Evolutionary conservation across 306 rosid species (phyloP), one percentile per base, ranked within the genome.

Genomic region (Vigna hirtella): DNA sequence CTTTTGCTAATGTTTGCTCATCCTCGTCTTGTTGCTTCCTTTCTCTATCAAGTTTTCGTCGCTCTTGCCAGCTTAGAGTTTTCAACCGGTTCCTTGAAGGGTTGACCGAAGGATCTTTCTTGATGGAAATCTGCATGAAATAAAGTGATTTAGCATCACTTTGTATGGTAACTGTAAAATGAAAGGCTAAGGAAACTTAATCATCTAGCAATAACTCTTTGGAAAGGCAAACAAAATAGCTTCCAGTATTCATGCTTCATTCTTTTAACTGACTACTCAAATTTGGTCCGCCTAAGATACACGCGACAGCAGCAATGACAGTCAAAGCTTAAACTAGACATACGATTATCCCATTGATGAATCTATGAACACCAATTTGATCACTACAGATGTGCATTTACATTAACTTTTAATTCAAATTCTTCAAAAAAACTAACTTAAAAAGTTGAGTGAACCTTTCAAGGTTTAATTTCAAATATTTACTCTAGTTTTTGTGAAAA

Each of bases 11-110:
- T 47, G 93, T 94, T 79, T 83, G 79, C 86, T 92, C 90, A 80
- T 94, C 97, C 83, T 94, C 98, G 48, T 90, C 81, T 48, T 58
- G 66, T 70, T 92, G 98, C 87, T 86, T 94, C 74, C 82, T 77
- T 79, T 90, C 93, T 79, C 93, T 88, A 42, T 90, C 90, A 1
- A 83, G 77, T 78, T 82, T 87, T 36, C 95, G 80, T n/a, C 87
- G 84, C 64, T 94, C 97, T 79, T 92, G 98, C 97, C 97, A 94
- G 79, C 77, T 89, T 4, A 83, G 71, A 11, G 57, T 26, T 82
- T 88, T 90, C 5, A 81, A 45, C 57, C 81, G 83, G 74, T 84
- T 92, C 87, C 87, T 87, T 47, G 93, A 81, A 72, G 92, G 34
- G 76, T 72, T 76, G 52, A 82, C 65, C 28, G 16, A 68, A 11